phyloP scores from a whole-genome alignment of 2,329 filamentous ascomycete species.

The Neophaeococcomyces aloes region DNA sequence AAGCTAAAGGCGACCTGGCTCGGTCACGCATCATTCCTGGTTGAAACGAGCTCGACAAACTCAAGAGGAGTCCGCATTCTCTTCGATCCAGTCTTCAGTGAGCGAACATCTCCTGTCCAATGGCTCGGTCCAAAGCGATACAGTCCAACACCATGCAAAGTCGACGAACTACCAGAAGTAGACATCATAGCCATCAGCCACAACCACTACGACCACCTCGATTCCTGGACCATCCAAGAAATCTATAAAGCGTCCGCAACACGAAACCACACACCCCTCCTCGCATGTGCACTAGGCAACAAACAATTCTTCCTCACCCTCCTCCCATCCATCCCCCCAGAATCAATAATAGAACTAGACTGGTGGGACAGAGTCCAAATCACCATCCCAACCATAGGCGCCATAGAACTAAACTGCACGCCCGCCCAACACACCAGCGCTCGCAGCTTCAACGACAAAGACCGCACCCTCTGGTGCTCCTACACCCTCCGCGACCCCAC shows the following conservation, averaged over 20 bases:
- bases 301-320: slow-evolving; percentile 75
- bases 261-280: neutral
- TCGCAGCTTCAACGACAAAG: slow-evolving; percentile 31
- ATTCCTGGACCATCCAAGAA: slow-evolving; percentile 34
- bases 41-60: slow-evolving; percentile 31
- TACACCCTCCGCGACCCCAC: slow-evolving; percentile 31
- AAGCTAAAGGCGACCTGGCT: slow-evolving; percentile 40
- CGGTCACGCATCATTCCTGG: slow-evolving; percentile 41
- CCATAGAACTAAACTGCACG: slow-evolving; percentile 34
- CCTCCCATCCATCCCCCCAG: slow-evolving; percentile 33
- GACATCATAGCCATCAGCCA: slow-evolving; percentile 45
- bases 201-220: slow-evolving; percentile 49
- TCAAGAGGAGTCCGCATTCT: slow-evolving; percentile 36
- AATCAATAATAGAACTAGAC: slow-evolving; percentile 37
- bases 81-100: slow-evolving; percentile 45
- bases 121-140: slow-evolving; percentile 43
- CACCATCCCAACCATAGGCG: slow-evolving; percentile 25
- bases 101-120: slow-evolving; percentile 38
- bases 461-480: slow-evolving; percentile 39
- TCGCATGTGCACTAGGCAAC: slow-evolving; percentile 47
- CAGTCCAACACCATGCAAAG: slow-evolving; percentile 39
- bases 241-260: neutral
- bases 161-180: slow-evolving; percentile 41
- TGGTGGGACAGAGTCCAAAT: slow-evolving; percentile 40
- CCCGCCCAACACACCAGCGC: slow-evolving; percentile 41